Evolutionary conservation across 768 basidiomycete genomes (phyloP).

Genomic region (Leccinum variicolor): DNA sequence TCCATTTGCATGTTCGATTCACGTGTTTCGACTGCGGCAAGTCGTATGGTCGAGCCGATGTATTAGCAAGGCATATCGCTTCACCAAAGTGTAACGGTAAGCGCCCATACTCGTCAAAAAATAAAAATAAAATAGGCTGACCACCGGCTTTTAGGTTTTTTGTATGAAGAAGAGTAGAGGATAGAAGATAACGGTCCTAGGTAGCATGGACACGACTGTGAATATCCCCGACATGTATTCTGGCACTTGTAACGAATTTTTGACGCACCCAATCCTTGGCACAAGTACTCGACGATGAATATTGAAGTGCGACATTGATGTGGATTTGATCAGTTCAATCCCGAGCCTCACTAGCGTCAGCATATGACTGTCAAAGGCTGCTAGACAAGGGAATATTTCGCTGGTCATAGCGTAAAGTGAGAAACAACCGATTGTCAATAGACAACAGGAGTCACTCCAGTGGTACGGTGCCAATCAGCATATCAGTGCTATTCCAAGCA

Average conservation of each 20-base stretch:
- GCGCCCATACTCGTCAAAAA: not conserved
- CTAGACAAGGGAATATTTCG: not conserved
- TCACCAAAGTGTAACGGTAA: slow-evolving; percentile 5
- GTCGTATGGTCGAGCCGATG: slow-evolving; percentile 2
- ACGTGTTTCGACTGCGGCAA: slow-evolving; percentile 2
- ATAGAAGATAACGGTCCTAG: not conserved
- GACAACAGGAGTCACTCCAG: not conserved
- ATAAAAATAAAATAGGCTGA: not conserved
- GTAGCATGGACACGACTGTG: not conserved
- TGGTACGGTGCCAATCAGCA: not conserved
- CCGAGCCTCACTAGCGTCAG: not conserved
- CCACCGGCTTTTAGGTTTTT: not conserved
- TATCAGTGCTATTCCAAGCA: not conserved
- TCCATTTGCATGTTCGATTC: slow-evolving; percentile 5
- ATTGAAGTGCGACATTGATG: not conserved
- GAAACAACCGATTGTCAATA: not conserved
- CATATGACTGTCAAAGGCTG: not conserved
- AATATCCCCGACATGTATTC: not conserved
- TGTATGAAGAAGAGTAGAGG: not conserved
- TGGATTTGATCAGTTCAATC: not conserved
- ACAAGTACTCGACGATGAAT: not conserved
- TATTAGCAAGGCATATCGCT: not conserved
- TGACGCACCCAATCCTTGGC: not conserved
- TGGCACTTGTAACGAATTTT: not conserved
- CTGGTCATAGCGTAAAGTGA: not conserved